Evolutionary conservation across 1,284 basidiomycete genomes (phyloP).

Genomic region (Sporisorium iseilematis-ciliati): DNA sequence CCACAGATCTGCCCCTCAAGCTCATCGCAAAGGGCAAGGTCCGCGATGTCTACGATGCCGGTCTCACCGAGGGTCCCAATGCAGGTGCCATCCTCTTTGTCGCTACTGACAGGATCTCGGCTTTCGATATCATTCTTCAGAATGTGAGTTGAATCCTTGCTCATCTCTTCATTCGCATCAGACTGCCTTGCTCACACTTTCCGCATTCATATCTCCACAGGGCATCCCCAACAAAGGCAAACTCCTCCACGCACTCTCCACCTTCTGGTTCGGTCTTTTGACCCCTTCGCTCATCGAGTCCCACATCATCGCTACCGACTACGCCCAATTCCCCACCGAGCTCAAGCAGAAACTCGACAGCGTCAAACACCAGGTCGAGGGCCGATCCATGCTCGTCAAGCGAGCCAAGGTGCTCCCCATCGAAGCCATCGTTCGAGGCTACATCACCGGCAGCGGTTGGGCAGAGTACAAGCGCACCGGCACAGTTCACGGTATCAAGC

Average conservation of each 20-base stretch:
- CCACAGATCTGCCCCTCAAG: slow-evolving; percentile 63
- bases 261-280: slow-evolving; percentile 92
- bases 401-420: slow-evolving; percentile 90
- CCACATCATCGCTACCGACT: slow-evolving; percentile 64
- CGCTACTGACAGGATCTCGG: slow-evolving; percentile 94
- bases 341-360: slow-evolving; percentile 49
- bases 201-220: no score
- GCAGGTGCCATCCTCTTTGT: slow-evolving; percentile 79
- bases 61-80: slow-evolving; percentile 46
- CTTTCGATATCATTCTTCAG: slow-evolving; percentile 84
- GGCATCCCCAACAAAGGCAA: slow-evolving; percentile 94
- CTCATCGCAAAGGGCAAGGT: slow-evolving; percentile 69
- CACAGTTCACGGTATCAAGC: slow-evolving; percentile 87
- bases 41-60: slow-evolving; percentile 68
- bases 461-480: slow-evolving; percentile 88
- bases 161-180: no score
- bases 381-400: slow-evolving; percentile 88
- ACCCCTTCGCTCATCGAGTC: slow-evolving; percentile 63
- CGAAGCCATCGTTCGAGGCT: slow-evolving; percentile 97
- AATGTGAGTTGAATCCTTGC: slow-evolving; percentile 22
- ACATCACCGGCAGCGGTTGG: slow-evolving; percentile 98
- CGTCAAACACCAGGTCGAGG: slow-evolving; percentile 76
- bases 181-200: no score
- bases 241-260: slow-evolving; percentile 87
- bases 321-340: slow-evolving; percentile 50